phyloP scores from a whole-genome alignment of 148 eudicot genomes.

The Pharnaceum exiguum region DNA sequence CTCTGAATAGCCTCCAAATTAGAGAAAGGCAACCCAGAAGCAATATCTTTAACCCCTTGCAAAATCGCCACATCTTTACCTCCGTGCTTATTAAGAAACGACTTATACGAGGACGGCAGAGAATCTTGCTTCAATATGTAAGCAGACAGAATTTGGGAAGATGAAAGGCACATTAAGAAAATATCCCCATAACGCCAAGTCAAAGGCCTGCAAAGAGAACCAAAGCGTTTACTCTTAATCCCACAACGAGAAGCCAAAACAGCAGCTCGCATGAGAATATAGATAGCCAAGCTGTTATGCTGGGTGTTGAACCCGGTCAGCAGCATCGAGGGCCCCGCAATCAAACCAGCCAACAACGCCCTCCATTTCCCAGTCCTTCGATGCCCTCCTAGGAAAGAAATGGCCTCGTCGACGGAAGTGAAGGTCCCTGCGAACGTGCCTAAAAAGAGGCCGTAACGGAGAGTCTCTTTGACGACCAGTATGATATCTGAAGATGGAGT shows the following conservation, averaged over 20 bases:
- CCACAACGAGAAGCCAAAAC: slow-evolving; percentile 99
- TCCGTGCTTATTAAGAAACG: slow-evolving; percentile 95
- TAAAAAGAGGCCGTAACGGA: slow-evolving; percentile 89
- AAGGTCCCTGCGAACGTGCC: slow-evolving; percentile 92
- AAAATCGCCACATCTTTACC: slow-evolving; percentile 66
- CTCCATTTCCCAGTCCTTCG: slow-evolving; percentile 98
- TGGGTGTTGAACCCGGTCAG: slow-evolving; percentile 81
- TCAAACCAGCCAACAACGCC: slow-evolving; percentile 80
- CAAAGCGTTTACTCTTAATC: slow-evolving; percentile 87
- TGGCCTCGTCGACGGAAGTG: slow-evolving; percentile 82
- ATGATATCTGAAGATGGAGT: no score
- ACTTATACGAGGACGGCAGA: slow-evolving; percentile 78
- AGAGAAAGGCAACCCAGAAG: slow-evolving; percentile 59
- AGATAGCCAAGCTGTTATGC: slow-evolving; percentile 86
- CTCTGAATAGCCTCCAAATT: slow-evolving; percentile 65
- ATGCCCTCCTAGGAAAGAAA: slow-evolving; percentile 83
- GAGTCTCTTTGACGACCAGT: slow-evolving; percentile 65
- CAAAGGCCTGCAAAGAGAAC: slow-evolving; percentile 80
- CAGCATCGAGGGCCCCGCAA: slow-evolving; percentile 98
- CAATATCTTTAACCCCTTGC: slow-evolving; percentile 66
- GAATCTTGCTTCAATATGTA: slow-evolving; percentile 89
- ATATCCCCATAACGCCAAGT: slow-evolving; percentile 97
- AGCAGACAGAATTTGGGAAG: slow-evolving; percentile 97
- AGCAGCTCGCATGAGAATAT: slow-evolving; percentile 95
- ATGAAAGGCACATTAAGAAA: slow-evolving; percentile 96